Conservation (phyloP, 108 stramenopile genomes). For the Chaetoceros muelleri region DNA sequence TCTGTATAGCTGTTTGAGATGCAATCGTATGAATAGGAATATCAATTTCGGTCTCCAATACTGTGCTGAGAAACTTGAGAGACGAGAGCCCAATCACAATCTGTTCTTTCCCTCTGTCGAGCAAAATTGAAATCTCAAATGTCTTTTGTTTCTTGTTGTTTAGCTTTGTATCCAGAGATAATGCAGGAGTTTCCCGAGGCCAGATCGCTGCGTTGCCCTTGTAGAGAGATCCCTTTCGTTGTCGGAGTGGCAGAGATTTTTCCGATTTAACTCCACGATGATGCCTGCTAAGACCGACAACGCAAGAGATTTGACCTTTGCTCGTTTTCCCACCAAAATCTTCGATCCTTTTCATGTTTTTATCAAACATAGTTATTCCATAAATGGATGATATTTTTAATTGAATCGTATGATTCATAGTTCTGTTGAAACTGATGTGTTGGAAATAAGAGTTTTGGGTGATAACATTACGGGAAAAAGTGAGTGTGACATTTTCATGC, state of each 20-base stretch:
- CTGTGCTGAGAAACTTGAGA: neutral
- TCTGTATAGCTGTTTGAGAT: neutral
- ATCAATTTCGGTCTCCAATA: neutral
- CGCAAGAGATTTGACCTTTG: neutral
- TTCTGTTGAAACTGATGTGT: too few relatives aligned
- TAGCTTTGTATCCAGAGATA: neutral
- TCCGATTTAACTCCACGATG: neutral
- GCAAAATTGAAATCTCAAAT: neutral
- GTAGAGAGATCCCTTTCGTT: neutral
- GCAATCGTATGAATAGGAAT: neutral
- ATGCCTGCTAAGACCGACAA: neutral
- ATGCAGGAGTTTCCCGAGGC: neutral
- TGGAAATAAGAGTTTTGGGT: too few relatives aligned
- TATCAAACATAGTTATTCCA: neutral
- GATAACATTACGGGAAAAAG: too few relatives aligned
- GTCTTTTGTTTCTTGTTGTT: neutral
- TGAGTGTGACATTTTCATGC: too few relatives aligned
- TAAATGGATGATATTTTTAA: neutral
- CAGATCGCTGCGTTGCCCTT: neutral
- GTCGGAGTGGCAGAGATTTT: neutral
- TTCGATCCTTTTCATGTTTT: neutral
- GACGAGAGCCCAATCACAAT: neutral
- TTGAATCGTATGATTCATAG: neutral
- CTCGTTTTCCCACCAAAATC: neutral
- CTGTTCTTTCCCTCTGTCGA: neutral